A percentile compares a stretch with the other conserved stretches of the same genome.
These are phyloP conservation scores for Colletotrichum coccodes DNA, from an alignment of 2,329 filamentous ascomycete species.

Conservation along the genomic window DNA sequence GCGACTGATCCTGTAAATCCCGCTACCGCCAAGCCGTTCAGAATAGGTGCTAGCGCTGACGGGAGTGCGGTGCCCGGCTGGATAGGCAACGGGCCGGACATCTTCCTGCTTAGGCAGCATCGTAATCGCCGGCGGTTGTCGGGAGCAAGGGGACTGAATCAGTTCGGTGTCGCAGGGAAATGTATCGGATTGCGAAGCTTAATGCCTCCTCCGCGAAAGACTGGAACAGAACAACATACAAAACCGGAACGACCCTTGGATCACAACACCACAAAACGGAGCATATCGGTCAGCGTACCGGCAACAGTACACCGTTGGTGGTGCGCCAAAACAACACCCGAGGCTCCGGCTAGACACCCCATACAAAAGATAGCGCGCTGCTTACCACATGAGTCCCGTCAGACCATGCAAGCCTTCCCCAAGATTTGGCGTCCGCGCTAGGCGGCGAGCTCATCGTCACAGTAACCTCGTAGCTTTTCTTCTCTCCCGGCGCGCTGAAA, in stretches of 20 bases:
- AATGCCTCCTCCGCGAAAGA: too few species aligned
- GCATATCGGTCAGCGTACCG: too few species aligned
- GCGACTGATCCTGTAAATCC: not conserved
- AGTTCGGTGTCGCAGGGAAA: too few species aligned
- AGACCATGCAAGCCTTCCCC: conserved; percentile 27
- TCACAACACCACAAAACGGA: too few species aligned
- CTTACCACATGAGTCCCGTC: conserved; percentile 27
- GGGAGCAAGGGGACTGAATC: not conserved
- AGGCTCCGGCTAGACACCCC: too few species aligned
- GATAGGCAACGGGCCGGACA: not conserved
- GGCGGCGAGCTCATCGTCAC: not conserved
- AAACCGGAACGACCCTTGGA: not conserved
- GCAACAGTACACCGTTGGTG: not conserved
- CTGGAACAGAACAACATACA: too few species aligned
- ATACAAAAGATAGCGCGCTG: conserved; percentile 27
- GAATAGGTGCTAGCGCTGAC: not conserved
- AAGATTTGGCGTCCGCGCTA: not conserved
- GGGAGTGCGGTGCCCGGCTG: too few species aligned
- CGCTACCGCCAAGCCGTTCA: not conserved
- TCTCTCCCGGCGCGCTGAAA: not conserved
- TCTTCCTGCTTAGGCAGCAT: not conserved
- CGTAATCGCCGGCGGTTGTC: not conserved
- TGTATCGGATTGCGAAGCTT: too few species aligned
- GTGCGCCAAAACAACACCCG: not conserved
- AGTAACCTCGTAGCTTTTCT: not conserved